Conservation (phyloP, 2,329 filamentous ascomycete genomes). For the Diaporthe ampelina region DNA sequence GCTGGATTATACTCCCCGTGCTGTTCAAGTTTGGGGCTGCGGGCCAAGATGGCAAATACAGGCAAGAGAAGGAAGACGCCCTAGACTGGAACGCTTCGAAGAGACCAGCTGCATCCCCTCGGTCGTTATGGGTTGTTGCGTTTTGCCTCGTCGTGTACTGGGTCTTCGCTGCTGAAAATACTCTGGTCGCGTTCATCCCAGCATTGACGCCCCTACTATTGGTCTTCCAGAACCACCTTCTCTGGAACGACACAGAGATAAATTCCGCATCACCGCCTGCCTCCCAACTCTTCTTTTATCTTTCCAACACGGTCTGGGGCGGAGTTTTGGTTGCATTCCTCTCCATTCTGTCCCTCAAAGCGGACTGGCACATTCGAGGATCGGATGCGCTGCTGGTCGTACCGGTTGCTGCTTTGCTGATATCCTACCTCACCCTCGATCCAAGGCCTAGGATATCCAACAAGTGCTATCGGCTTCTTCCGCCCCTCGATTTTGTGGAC, state of each 20-base stretch:
- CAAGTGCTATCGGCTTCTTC: background rate
- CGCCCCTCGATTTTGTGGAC: constrained; percentile 4
- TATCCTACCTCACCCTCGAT: constrained; percentile 45
- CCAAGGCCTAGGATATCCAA: constrained; percentile 12
- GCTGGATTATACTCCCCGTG: constrained; percentile 50
- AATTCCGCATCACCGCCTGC: background rate
- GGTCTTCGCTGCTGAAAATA: constrained; percentile 44
- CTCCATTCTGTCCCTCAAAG: constrained; percentile 47
- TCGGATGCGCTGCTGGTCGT: constrained; percentile 47
- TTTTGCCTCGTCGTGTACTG: constrained; percentile 42
- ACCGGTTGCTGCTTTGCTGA: constrained; percentile 48
- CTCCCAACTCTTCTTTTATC: background rate
- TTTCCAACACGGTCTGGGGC: constrained; percentile 44
- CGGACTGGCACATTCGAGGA: constrained; percentile 42
- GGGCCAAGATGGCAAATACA: constrained; percentile 24
- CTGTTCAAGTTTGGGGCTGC: constrained; percentile 39
- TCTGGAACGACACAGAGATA: constrained; percentile 29
- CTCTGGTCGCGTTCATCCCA: constrained; percentile 45
- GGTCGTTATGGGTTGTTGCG: constrained; percentile 41
- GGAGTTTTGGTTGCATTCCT: constrained; percentile 45
- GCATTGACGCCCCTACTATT: constrained; percentile 51
- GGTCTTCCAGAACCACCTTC: constrained; percentile 43
- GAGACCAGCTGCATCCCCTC: background rate
- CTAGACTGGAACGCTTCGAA: background rate
- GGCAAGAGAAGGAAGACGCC: constrained; percentile 3